Evolutionary conservation across 768 basidiomycete species (phyloP).

Genomic region (Lentinula aciculospora): DNA sequence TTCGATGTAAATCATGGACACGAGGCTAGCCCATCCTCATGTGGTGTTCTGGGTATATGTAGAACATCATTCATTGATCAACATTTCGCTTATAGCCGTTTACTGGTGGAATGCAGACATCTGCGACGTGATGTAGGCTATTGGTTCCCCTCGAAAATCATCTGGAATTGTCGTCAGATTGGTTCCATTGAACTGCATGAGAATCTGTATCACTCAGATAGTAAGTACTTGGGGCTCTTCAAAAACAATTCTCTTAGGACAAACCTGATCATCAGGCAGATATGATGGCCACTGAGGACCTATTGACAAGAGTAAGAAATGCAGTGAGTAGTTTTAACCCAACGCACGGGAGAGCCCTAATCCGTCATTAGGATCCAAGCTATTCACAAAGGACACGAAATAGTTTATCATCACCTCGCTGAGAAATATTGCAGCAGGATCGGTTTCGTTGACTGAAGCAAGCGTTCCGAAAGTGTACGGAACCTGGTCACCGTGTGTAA

Average conservation of each 20-base stretch:
- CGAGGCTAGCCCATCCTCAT: too few species aligned
- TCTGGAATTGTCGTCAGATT: conserved; percentile 21
- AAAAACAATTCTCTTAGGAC: neutral
- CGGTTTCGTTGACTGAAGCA: conserved; percentile 8
- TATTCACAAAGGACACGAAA: conserved; percentile 25
- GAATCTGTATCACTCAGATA: conserved; percentile 4
- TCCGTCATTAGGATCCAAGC: conserved; percentile 25
- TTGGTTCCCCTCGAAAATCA: conserved; percentile 19
- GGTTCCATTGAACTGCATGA: conserved; percentile 22
- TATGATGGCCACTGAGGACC: conserved; percentile 6
- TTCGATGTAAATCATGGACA: too few species aligned
- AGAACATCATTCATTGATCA: too few species aligned
- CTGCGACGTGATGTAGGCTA: conserved; percentile 18
- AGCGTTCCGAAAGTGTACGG: neutral
- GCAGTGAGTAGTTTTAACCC: neutral
- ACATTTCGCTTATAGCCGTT: too few species aligned
- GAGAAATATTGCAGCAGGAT: conserved; percentile 12
- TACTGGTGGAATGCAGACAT: conserved; percentile 17
- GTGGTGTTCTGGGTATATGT: too few species aligned
- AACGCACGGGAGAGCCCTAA: conserved; percentile 15
- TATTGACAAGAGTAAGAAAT: neutral
- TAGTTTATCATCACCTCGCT: conserved; percentile 23
- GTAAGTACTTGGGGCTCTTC: neutral
- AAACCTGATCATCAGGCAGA: conserved; percentile 6
- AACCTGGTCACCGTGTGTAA: too few species aligned